Evolutionary conservation across 495 filamentous ascomycete genomes (phyloP).

Genomic region (Annulohypoxylon nitens): DNA sequence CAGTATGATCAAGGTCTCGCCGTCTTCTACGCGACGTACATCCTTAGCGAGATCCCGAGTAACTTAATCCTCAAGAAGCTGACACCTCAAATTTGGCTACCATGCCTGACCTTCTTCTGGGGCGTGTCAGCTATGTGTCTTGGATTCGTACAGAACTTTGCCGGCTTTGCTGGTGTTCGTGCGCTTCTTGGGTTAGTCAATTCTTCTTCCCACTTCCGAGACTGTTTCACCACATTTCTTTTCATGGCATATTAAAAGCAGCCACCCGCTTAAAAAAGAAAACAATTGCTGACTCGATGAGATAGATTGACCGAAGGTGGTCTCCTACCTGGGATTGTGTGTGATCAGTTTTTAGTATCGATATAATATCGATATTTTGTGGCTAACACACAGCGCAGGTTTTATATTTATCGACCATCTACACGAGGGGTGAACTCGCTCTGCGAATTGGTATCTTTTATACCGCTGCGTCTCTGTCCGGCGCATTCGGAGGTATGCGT

Average conservation of each 20-base stretch:
- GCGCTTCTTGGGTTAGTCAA: conserved; percentile 75
- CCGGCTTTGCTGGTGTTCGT: conserved; percentile 79
- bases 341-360: conserved; percentile 24
- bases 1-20: conserved; percentile 77
- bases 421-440: conserved; percentile 63
- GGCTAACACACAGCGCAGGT: conserved; percentile 48
- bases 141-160: conserved; percentile 80
- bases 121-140: conserved; percentile 72
- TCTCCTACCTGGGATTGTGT: conserved; percentile 64
- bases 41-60: conserved; percentile 78
- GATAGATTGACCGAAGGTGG: conserved; percentile 61
- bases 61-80: conserved; percentile 86
- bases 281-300: conserved; percentile 21
- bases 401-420: conserved; percentile 63
- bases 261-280: background rate
- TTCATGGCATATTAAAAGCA: background rate
- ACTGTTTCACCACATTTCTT: conserved; percentile 40
- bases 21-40: conserved; percentile 70
- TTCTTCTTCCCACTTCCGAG: background rate
- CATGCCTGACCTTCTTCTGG: conserved; percentile 68
- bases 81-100: conserved; percentile 71
- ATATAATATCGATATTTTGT: background rate
- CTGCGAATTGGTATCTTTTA: conserved; percentile 68
- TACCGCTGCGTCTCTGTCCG: conserved; percentile 66
- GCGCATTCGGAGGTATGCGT: conserved; percentile 65